Evolutionary conservation across 805 yeast species (phyloP), one percentile per base, ranked within the genome.

Genomic region (Ogataea dorogensis): DNA sequence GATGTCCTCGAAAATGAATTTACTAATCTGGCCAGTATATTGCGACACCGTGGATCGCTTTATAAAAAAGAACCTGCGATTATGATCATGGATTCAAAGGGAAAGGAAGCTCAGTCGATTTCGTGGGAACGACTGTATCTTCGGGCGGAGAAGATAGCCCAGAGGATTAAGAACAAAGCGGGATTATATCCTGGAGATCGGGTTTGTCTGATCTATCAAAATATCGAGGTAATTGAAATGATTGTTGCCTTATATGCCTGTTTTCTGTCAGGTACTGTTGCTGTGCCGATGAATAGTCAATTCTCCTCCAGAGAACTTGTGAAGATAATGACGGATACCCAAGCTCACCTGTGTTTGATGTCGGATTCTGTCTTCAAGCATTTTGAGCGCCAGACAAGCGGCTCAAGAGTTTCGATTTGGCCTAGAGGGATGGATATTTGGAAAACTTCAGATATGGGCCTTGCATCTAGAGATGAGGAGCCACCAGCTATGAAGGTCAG

Each of bases 261-360:
- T 55, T 86, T 91, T 47, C 66, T 91, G 38, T 95, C 97, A 1
- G 96, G 95, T 2, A 83, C 87, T 29, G 89, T 93, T 2, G 98
- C 98, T 0, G 91, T 93, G 5, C 98, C 98, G 0, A 78, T 93
- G 26, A 85, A 85, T 36, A 80, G 87, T 40, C 84, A 79, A 36
- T 72, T 78, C 17, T 81, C 82, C 20, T 63, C 80, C 17, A 67
- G 67, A 26, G 96, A 88, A 45, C 77, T 88, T 42, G 70, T 77
- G 10, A 79, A 77, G 42, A 82, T 89, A 21, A 75, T 89, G 59
- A 73, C 72, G 28, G 68, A 74, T 20, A 85, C 97, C 0, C 85
- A 81, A 40, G 73, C 94, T 1, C 87, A 82, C 55, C 67, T 86
- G 34, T 81, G 89, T 32, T 64, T 93, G 19, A 80, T 86, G 46